Conservation (phyloP, 345 rosid species). For the Murraya koenigii region DNA sequence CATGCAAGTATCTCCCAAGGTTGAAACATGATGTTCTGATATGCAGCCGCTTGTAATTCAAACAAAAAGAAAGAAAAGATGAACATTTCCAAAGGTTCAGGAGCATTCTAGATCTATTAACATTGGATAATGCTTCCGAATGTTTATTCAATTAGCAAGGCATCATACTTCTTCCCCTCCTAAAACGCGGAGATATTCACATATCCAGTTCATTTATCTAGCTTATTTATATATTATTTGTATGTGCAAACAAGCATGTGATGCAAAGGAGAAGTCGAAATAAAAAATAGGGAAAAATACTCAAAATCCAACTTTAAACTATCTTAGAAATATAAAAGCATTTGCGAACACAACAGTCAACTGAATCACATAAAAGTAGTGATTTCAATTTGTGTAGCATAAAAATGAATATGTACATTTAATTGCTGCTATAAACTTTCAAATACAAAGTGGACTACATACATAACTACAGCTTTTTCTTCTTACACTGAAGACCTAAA, state of each 20-base stretch:
- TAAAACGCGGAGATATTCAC: neutral
- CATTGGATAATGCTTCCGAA: neutral
- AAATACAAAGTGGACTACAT: neutral
- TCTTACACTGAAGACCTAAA: neutral
- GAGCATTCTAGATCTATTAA: neutral
- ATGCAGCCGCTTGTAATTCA: neutral
- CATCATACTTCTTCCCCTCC: neutral
- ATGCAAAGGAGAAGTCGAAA: neutral
- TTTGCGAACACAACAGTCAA: neutral
- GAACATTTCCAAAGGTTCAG: neutral
- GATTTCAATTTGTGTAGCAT: neutral
- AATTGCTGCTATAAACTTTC: neutral
- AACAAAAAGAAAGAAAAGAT: no score
- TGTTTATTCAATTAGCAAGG: neutral
- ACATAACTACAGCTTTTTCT: neutral
- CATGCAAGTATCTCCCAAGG: neutral
- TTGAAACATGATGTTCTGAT: neutral
- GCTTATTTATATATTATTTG: neutral
- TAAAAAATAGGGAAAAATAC: neutral
- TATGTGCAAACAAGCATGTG: neutral
- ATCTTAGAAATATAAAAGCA: neutral
- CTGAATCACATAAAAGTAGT: neutral
- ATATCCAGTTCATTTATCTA: neutral
- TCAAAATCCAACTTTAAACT: neutral
- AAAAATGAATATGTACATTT: neutral